These are phyloP conservation scores for Endocarpon pusillum DNA, from an alignment of 495 filamentous ascomycete genomes.

Conservation along the genomic window DNA sequence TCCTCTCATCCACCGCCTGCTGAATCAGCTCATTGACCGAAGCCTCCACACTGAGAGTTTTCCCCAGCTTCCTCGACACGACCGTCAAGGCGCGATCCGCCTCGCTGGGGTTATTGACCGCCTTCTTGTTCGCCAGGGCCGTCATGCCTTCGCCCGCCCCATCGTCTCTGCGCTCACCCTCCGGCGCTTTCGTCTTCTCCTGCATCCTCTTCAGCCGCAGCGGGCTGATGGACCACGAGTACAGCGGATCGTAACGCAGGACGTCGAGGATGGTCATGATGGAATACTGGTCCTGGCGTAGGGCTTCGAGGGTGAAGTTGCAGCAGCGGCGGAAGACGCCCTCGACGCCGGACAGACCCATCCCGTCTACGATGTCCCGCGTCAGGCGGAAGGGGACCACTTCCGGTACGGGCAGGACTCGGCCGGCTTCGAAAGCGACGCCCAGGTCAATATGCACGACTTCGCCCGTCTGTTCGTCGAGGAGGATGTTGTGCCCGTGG, in stretches of 20 bases:
- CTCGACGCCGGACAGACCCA: conserved; percentile 90
- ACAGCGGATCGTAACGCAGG: conserved; percentile 86
- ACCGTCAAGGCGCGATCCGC: conserved; percentile 83
- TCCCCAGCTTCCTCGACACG: conserved; percentile 84
- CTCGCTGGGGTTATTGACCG: conserved; percentile 65
- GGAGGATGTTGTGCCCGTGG: conserved; percentile 89
- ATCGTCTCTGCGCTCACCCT: conserved; percentile 75
- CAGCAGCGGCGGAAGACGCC: conserved; percentile 93
- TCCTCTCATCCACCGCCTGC: conserved; percentile 81
- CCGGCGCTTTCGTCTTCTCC: conserved; percentile 38
- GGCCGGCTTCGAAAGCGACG: conserved; percentile 89
- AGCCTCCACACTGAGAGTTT: conserved; percentile 81
- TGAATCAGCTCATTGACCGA: conserved; percentile 96
- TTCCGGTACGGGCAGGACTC: conserved; percentile 82
- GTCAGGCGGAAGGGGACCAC: conserved; percentile 90
- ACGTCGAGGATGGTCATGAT: conserved; percentile 98
- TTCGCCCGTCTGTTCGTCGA: conserved; percentile 80
- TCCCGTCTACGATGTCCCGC: conserved; percentile 89
- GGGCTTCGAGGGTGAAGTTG: conserved; percentile 87
- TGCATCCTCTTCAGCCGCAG: conserved; percentile 65
- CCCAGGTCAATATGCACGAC: conserved; percentile 94
- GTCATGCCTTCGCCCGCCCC: conserved; percentile 42
- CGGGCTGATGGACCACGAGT: conserved; percentile 89
- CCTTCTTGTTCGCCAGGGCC: conserved; percentile 23
- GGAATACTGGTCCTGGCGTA: conserved; percentile 79